Evolutionary conservation across 257 asterid genomes (phyloP).

Genomic region (Cruciata laevipes): DNA sequence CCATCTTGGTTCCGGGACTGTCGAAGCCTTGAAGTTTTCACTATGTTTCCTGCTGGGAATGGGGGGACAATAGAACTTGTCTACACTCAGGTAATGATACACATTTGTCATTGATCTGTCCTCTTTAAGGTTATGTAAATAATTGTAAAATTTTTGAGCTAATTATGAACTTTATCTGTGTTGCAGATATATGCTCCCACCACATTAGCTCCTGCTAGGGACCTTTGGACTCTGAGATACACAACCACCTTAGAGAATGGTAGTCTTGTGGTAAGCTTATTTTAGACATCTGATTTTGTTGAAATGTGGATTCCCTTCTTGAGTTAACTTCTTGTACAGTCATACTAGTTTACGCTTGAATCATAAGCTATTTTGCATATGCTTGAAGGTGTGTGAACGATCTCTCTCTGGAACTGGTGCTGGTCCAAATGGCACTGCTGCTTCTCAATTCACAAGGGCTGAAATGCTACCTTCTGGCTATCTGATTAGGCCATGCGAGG

Average conservation of each 20-base stretch:
- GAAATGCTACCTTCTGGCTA: constrained; percentile 93
- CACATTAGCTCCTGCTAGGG: constrained; percentile 92
- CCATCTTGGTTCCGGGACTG: constrained; percentile 96
- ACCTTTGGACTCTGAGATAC: constrained; percentile 97
- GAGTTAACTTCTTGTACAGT: background rate
- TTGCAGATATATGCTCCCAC: constrained; percentile 90
- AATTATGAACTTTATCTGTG: constrained; percentile 6
- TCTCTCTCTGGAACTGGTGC: constrained; percentile 94
- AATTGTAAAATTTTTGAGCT: background rate
- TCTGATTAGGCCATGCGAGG: constrained; percentile 85
- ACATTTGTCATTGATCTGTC: background rate
- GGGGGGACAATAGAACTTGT: constrained; percentile 92
- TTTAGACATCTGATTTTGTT: constrained; percentile 4
- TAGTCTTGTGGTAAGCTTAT: constrained; percentile 76
- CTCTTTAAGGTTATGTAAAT: background rate
- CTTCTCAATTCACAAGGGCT: constrained; percentile 83
- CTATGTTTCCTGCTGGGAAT: constrained; percentile 83
- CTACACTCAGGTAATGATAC: constrained; percentile 63
- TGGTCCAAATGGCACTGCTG: constrained; percentile 63
- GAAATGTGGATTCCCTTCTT: background rate
- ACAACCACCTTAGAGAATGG: constrained; percentile 86
- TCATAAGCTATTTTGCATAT: background rate
- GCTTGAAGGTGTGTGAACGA: constrained; percentile 73
- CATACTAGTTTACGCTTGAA: background rate
- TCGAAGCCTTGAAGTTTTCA: constrained; percentile 82